phyloP scores from a whole-genome alignment of 768 basidiomycete species.

The Phylloporus sp. region DNA sequence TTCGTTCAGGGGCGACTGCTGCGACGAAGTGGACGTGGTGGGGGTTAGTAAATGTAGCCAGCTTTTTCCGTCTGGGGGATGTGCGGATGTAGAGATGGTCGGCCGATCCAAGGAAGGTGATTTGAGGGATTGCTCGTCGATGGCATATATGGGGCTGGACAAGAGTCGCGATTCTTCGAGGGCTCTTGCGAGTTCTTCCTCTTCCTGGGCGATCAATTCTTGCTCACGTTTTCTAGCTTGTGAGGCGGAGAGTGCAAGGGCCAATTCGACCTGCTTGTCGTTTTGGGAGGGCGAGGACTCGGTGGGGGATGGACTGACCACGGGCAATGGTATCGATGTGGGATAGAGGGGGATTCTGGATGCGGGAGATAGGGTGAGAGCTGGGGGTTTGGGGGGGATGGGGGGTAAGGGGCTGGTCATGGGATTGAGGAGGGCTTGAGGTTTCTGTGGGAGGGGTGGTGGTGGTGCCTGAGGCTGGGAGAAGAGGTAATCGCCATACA shows the following conservation, averaged over 20 bases:
- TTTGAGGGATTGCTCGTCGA: constrained; percentile 5
- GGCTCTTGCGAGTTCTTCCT: constrained; percentile 62
- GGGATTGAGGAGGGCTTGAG: constrained; percentile 21
- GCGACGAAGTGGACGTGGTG: constrained; percentile 20
- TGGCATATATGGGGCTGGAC: constrained; percentile 7
- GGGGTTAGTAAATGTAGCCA: constrained; percentile 31
- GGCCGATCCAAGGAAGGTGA: constrained; percentile 12
- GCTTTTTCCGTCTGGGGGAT: constrained; percentile 26
- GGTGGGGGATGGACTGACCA: constrained; percentile 9
- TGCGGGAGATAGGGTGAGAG: constrained; percentile 9
- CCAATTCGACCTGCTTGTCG: constrained; percentile 44
- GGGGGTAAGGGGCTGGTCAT: constrained; percentile 36
- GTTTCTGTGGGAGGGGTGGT: constrained; percentile 31
- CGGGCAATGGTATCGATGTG: constrained; percentile 23
- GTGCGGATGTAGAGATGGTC: constrained; percentile 15
- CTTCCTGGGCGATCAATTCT: constrained; percentile 39
- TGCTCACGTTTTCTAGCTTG: constrained; percentile 33
- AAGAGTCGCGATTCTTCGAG: constrained; percentile 47
- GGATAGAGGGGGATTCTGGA: constrained; percentile 32
- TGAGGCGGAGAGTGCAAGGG: constrained; percentile 41
- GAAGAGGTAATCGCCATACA: constrained; percentile 30
- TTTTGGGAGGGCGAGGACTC: constrained; percentile 27
- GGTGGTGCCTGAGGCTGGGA: constrained; percentile 15
- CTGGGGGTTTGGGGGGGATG: constrained; percentile 37
- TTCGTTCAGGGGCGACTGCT: constrained; percentile 11